These are phyloP conservation scores for Penicillium brevicompactum DNA, from an alignment of 2,329 filamentous ascomycete genomes.

Conservation along the genomic window DNA sequence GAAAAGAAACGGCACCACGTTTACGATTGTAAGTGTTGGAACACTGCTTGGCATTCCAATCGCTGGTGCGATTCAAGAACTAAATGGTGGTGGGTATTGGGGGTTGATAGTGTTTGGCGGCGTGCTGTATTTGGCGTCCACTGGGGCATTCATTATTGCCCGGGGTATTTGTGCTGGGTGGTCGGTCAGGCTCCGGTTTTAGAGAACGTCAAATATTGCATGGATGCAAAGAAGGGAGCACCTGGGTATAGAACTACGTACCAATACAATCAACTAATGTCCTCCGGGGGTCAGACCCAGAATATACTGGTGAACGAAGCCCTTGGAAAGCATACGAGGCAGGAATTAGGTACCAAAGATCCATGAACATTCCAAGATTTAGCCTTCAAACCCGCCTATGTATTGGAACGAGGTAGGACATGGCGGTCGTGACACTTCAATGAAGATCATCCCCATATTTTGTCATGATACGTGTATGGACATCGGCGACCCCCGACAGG, in stretches of 20 bases:
- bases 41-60: constrained; percentile 25
- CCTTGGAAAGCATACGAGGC: too few species aligned
- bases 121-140: constrained; percentile 27
- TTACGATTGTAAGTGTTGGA: constrained; percentile 28
- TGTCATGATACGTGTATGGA: not conserved
- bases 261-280: too few species aligned
- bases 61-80: constrained; percentile 17
- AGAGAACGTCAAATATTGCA: constrained; percentile 2
- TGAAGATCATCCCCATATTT: not conserved
- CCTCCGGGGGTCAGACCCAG: too few species aligned
- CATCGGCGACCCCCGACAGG: not conserved
- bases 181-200: constrained; percentile 18
- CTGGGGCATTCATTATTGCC: constrained; percentile 26
- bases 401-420: too few species aligned
- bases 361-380: too few species aligned
- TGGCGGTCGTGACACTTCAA: too few species aligned
- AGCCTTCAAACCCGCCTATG: too few species aligned
- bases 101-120: constrained; percentile 27
- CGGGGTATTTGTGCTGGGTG: constrained; percentile 25
- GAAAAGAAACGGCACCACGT: constrained; percentile 38
- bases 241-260: too few species aligned
- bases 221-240: not conserved
- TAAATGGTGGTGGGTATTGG: constrained; percentile 4
- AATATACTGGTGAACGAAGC: too few species aligned
- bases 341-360: too few species aligned